These are phyloP conservation scores for Neocatenulostroma microsporum DNA, from an alignment of 2,329 filamentous ascomycete species.

Conservation along the genomic window DNA sequence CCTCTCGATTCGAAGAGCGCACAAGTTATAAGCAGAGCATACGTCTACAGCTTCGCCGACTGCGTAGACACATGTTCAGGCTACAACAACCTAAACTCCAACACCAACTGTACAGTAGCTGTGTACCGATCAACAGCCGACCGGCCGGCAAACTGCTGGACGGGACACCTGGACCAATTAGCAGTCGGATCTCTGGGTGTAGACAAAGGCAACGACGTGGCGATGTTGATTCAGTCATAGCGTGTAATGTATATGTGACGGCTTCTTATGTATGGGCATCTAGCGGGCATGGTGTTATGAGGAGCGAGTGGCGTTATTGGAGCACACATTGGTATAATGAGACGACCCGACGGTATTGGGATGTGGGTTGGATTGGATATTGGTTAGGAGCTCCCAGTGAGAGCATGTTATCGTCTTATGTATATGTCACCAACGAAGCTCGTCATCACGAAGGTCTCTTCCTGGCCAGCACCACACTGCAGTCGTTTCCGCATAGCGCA, in stretches of 20 bases:
- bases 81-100: conserved; percentile 20
- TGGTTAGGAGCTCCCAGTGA: not conserved
- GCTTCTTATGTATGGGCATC: conserved; percentile 1
- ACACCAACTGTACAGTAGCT: conserved; percentile 25
- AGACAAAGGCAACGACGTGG: conserved; percentile 19
- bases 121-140: conserved; percentile 21
- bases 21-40: conserved; percentile 23
- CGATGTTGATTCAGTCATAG: conserved; percentile 7
- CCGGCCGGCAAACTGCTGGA: conserved; percentile 28
- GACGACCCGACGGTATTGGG: not conserved
- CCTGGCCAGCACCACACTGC: too few species aligned
- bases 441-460: too few species aligned
- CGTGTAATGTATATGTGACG: not conserved
- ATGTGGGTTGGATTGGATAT: too few species aligned
- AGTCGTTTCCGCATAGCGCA: too few species aligned
- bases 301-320: not conserved
- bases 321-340: not conserved
- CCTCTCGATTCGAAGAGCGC: conserved; percentile 18
- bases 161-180: conserved; percentile 17
- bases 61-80: conserved; percentile 30
- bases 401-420: not conserved
- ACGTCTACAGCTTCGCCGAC: conserved; percentile 30
- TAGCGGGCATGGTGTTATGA: conserved; percentile 5
- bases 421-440: not conserved
- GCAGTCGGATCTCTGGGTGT: conserved; percentile 11